A percentile compares a stretch with the other conserved stretches of the same genome.
Evolutionary conservation across 495 filamentous ascomycete species (phyloP).

Genomic region (Xylaria scruposa): DNA sequence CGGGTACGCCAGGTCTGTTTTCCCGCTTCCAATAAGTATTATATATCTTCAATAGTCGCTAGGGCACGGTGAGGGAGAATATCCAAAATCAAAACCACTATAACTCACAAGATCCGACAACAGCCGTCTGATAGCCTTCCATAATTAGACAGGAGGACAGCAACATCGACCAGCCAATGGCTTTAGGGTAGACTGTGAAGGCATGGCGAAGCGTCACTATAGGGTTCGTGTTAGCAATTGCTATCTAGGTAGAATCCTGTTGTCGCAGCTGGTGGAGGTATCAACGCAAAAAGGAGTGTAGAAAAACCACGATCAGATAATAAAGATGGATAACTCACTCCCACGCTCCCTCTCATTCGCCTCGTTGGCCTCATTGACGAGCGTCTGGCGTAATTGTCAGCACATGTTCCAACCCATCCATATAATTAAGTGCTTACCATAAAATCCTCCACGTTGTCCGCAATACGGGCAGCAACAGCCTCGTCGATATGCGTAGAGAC

Average conservation of each 20-base stretch:
- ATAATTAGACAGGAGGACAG: constrained; percentile 58
- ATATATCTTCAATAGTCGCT: neutral
- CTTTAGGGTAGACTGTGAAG: constrained; percentile 51
- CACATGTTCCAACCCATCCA: neutral
- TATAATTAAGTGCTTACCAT: constrained; percentile 33
- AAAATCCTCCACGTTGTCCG: constrained; percentile 43
- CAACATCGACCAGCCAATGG: constrained; percentile 56
- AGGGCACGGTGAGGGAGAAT: neutral
- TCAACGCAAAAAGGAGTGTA: neutral
- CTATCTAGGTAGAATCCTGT: neutral
- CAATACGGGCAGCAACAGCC: constrained; percentile 39
- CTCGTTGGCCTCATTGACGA: constrained; percentile 43
- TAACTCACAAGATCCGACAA: constrained; percentile 42
- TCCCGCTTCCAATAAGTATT: neutral
- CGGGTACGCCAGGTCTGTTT: constrained; percentile 37
- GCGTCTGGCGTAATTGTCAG: constrained; percentile 28
- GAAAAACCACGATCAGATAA: neutral
- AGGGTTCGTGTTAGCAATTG: constrained; percentile 6
- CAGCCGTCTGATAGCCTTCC: constrained; percentile 58
- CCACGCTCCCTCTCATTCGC: constrained; percentile 43
- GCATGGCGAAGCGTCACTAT: constrained; percentile 46
- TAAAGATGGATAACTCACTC: constrained; percentile 22
- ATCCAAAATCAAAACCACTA: neutral
- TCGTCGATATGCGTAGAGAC: constrained; percentile 36
- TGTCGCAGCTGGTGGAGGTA: too few relatives aligned